Conservation (phyloP, 2,329 filamentous ascomycete species). For the Trichoderma hamatum region DNA sequence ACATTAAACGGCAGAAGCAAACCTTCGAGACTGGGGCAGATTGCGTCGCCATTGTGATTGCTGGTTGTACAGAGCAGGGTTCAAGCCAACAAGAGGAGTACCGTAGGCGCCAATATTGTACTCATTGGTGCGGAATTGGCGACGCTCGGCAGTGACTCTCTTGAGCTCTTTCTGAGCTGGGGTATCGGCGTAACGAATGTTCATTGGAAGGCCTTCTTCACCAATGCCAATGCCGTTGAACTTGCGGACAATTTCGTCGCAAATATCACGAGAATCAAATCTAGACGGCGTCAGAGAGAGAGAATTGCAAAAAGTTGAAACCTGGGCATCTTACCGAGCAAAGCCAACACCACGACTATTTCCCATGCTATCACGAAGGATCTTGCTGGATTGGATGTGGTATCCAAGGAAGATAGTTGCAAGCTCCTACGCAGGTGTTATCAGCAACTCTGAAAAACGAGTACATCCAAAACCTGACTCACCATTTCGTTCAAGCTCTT, state of each 20-base stretch:
- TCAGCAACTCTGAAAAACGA: not conserved
- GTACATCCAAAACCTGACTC: slow-evolving; percentile 40
- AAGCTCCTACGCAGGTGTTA: slow-evolving; percentile 58
- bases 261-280: slow-evolving; percentile 86
- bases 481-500: slow-evolving; percentile 90
- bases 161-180: slow-evolving; percentile 96
- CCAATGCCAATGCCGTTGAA: slow-evolving; percentile 81
- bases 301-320: too few relatives aligned
- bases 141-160: slow-evolving; percentile 90
- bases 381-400: slow-evolving; percentile 89
- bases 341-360: slow-evolving; percentile 97
- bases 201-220: slow-evolving; percentile 79
- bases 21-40: slow-evolving; percentile 39
- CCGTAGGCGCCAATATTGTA: slow-evolving; percentile 79
- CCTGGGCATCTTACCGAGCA: slow-evolving; percentile 70
- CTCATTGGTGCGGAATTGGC: slow-evolving; percentile 94
- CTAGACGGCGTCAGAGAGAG: slow-evolving; percentile 5
- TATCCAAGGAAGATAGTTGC: slow-evolving; percentile 78
- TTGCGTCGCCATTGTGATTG: slow-evolving; percentile 45
- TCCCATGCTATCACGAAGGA: slow-evolving; percentile 87
- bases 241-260: slow-evolving; percentile 82
- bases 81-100: slow-evolving; percentile 62
- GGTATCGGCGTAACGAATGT: slow-evolving; percentile 96
- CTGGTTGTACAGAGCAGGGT: slow-evolving; percentile 42
- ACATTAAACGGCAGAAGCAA: slow-evolving; percentile 26